Evolutionary conservation across 202 grass and related monocot species (phyloP), one percentile per base, ranked within the genome.

Genomic region (Dendrocalamus latiflorus): DNA sequence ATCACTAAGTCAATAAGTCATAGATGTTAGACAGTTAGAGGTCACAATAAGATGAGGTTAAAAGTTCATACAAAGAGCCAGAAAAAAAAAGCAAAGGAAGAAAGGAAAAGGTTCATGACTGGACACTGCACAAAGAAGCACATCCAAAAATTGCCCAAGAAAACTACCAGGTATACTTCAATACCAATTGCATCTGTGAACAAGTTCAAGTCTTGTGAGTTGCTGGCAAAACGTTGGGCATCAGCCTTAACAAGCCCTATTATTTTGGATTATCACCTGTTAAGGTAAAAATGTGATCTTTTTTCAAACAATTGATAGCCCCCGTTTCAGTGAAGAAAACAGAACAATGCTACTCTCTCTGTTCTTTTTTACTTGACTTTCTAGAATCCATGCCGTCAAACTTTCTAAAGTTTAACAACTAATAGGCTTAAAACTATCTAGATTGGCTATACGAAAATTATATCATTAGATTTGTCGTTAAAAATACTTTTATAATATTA

Each of bases 161-260:
- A 88, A 59, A 50, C 12, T 36, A 78, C 21, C 69, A 77, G 36
- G 50, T 62, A 24, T 25, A 24, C 64, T 84, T 38, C 41, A 26
- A 66, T 20, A 20, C 55, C 39, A 45, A 83, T 36, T 65, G 48
- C 60, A 61, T 72, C 24, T 33, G 36, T 55, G 22, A 44, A 65
- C 26, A 39, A 39, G 15, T 36, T 36, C 61, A 65, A 12, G n/a
- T 37, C 14, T 3, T 39, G 76, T 26, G 36, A 79, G 36, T 24
- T 45, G 45, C 26, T 50, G 28, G 43, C 20, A 51, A 18, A 77
- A 64, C 34, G 37, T 37, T 13, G 13, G 22, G 24, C 20, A 26
- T 64, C 53, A 55, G 24, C 25, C 45, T 71, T 72, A 49, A 5
- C 9, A 58, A n/a, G 20, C 30, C 34, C 16, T 39, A 25, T 76